Conservation (phyloP, 116 monocot genomes). For the Phalaenopsis hybrid region DNA sequence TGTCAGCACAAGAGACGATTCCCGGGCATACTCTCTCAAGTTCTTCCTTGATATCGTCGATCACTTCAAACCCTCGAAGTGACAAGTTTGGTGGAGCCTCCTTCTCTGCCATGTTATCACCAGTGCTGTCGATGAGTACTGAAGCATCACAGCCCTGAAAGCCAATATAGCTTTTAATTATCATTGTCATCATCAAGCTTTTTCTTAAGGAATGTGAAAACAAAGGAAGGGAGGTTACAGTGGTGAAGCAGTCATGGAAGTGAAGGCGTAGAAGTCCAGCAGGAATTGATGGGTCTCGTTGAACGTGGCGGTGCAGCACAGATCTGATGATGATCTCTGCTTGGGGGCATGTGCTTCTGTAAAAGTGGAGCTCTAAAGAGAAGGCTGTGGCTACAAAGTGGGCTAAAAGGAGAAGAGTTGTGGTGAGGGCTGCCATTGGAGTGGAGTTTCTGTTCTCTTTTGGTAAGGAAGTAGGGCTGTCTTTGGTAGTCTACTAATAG, state of each 20-base stretch:
- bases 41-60: slow-evolving; percentile 48
- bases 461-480: too few relatives aligned
- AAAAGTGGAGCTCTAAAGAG: slow-evolving; percentile 34
- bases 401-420: slow-evolving; percentile 4
- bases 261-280: slow-evolving; percentile 35
- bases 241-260: slow-evolving; percentile 43
- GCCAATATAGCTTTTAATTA: too few relatives aligned
- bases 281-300: slow-evolving; percentile 24
- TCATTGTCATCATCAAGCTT: too few relatives aligned
- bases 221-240: slow-evolving; percentile 2
- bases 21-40: slow-evolving; percentile 62
- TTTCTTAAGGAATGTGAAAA: slow-evolving; percentile 7
- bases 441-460: not conserved
- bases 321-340: slow-evolving; percentile 30
- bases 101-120: slow-evolving; percentile 30
- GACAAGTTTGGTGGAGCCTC: slow-evolving; percentile 31
- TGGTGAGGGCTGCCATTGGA: slow-evolving; percentile 12
- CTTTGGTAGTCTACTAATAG: too few relatives aligned
- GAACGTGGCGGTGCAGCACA: not conserved
- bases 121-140: slow-evolving; percentile 38
- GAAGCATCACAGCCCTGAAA: slow-evolving; percentile 57
- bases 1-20: slow-evolving; percentile 64
- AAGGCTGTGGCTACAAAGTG: not conserved
- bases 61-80: slow-evolving; percentile 44
- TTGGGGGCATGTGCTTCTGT: slow-evolving; percentile 16